Evolutionary conservation across 106 monocot species (phyloP).

Genomic region (Dioscorea dumetorum): DNA sequence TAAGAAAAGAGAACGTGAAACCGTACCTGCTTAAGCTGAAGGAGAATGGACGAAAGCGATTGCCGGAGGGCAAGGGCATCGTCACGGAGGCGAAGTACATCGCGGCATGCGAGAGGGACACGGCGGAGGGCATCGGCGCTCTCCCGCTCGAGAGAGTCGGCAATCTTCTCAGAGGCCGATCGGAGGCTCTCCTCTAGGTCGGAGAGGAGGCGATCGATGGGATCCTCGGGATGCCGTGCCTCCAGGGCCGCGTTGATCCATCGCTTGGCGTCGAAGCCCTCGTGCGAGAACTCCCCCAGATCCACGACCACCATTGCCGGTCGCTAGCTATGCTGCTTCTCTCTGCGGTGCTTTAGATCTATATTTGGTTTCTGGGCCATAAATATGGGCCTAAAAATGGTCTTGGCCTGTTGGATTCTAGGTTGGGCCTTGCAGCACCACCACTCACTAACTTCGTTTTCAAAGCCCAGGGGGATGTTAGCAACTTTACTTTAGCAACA

Average conservation of each 20-base stretch:
- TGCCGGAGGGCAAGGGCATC: slow-evolving; percentile 76
- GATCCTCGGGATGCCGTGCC: slow-evolving; percentile 69
- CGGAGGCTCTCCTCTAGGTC: slow-evolving; percentile 91
- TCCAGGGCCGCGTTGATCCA: slow-evolving; percentile 97
- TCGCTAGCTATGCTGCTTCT: neutral
- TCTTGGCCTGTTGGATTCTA: too few relatives aligned
- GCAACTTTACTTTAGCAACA: too few relatives aligned
- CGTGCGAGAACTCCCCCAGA: slow-evolving; percentile 73
- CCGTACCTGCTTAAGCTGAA: slow-evolving; percentile 62
- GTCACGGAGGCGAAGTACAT: slow-evolving; percentile 80
- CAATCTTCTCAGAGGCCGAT: slow-evolving; percentile 69
- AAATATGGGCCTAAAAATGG: too few relatives aligned
- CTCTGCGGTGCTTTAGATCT: too few relatives aligned
- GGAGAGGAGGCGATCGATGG: slow-evolving; percentile 66
- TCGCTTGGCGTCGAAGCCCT: slow-evolving; percentile 82
- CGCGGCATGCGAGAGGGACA: slow-evolving; percentile 75
- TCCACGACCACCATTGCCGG: slow-evolving; percentile 88
- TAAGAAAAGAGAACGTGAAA: neutral
- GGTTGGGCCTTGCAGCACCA: too few relatives aligned
- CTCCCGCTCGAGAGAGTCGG: slow-evolving; percentile 73
- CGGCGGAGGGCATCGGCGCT: slow-evolving; percentile 76
- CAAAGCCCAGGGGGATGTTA: too few relatives aligned
- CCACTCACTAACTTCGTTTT: too few relatives aligned
- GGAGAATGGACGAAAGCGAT: slow-evolving; percentile 60
- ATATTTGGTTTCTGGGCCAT: too few relatives aligned